Percentiles rank a stretch among this genome's conserved stretches.
These are phyloP conservation scores for Calonectria henricotiae DNA, from an alignment of 2,329 filamentous ascomycete genomes.

Conservation along the genomic window DNA sequence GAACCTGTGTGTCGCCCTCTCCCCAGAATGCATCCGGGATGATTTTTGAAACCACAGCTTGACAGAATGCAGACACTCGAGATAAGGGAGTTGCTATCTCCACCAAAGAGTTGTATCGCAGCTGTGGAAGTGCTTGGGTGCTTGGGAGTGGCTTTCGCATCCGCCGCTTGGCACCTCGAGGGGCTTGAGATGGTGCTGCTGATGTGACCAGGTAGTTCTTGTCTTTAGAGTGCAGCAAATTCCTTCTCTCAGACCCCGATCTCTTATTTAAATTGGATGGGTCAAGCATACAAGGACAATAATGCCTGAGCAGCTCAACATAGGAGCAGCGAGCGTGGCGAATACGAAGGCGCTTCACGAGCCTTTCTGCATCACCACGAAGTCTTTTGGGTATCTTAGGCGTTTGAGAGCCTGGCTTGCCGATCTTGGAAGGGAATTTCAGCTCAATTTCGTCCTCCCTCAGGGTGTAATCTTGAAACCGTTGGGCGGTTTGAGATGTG, in stretches of 20 bases:
- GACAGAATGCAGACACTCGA: slow-evolving; percentile 89
- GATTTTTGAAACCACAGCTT: slow-evolving; percentile 80
- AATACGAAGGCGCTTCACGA: slow-evolving; percentile 80
- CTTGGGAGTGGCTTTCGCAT: slow-evolving; percentile 26
- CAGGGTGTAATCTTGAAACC: slow-evolving; percentile 87
- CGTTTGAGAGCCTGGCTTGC: slow-evolving; percentile 31
- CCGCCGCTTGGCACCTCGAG: slow-evolving; percentile 28
- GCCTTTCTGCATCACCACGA: slow-evolving; percentile 71
- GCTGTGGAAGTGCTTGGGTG: slow-evolving; percentile 33
- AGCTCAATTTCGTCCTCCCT: slow-evolving; percentile 85
- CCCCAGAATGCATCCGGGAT: slow-evolving; percentile 87
- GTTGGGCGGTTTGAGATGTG: slow-evolving; percentile 77
- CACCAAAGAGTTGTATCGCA: slow-evolving; percentile 66
- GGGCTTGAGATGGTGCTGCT: slow-evolving; percentile 39
- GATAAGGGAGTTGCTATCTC: slow-evolving; percentile 78
- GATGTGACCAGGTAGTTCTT: slow-evolving; percentile 24
- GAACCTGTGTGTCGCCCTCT: slow-evolving; percentile 63
- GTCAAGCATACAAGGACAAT: slow-evolving; percentile 76
- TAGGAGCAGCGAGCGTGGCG: slow-evolving; percentile 86
- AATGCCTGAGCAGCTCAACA: slow-evolving; percentile 81
- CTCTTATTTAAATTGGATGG: slow-evolving; percentile 28
- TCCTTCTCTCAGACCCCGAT: slow-evolving; percentile 27
- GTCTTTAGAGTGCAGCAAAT: slow-evolving; percentile 20
- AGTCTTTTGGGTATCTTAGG: slow-evolving; percentile 76
- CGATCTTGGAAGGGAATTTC: slow-evolving; percentile 45